phyloP scores from a whole-genome alignment of 192 early-diverging fungal species.

The Rhizoclosmatium globosum region DNA sequence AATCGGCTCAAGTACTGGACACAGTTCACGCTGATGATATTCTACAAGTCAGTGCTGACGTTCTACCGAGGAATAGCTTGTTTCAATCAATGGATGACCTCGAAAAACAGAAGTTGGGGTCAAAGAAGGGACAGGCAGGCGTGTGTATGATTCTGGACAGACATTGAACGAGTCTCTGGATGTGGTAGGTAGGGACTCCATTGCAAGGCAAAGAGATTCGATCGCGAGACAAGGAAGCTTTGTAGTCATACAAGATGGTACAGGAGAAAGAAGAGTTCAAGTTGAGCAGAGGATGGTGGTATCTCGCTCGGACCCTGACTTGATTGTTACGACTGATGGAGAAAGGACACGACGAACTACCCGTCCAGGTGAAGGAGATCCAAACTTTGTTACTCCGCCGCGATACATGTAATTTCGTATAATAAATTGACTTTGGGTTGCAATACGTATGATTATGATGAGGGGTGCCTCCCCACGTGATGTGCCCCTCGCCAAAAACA shows the following conservation, averaged over 20 bases:
- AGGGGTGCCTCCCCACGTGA: neutral
- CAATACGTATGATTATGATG: no score
- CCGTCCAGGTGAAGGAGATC: neutral
- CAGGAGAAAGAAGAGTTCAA: neutral
- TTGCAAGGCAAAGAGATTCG: neutral
- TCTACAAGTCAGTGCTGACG: neutral
- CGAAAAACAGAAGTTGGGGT: neutral
- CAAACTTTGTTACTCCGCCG: neutral
- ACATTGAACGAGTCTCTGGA: neutral
- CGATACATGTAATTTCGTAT: neutral
- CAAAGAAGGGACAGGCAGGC: neutral
- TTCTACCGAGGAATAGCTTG: neutral
- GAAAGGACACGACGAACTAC: no score
- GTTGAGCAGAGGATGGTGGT: neutral
- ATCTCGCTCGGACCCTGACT: neutral
- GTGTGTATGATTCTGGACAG: neutral
- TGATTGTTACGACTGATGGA: neutral
- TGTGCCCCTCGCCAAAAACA: no score
- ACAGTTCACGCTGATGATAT: slow-evolving; percentile 1
- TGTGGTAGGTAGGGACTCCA: neutral
- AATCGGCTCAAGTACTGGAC: neutral
- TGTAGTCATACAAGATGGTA: neutral
- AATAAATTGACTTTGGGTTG: no score
- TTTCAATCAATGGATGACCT: neutral
- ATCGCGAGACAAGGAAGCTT: neutral